Conservation (phyloP, 352 stramenopile species). For the Halophytophthora polymorphica region DNA sequence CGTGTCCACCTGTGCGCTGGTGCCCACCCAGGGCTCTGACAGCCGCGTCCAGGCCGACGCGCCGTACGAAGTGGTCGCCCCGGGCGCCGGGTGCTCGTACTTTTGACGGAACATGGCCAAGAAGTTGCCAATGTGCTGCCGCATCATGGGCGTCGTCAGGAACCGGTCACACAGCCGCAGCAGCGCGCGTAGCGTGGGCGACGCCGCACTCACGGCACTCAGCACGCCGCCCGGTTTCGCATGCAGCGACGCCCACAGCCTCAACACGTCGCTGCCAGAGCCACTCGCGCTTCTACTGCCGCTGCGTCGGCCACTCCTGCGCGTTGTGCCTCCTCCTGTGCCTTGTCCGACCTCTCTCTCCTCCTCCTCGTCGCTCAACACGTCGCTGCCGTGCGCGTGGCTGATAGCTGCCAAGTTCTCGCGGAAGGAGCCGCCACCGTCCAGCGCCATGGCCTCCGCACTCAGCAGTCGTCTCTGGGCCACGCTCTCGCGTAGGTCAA, state of each 20-base stretch:
- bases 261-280: slow-evolving; percentile 22
- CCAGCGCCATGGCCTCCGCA: slow-evolving; percentile 45
- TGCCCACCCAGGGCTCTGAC: slow-evolving; percentile 24
- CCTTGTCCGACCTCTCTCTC: slow-evolving; percentile 31
- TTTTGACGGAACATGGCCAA: slow-evolving; percentile 54
- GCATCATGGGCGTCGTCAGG: slow-evolving; percentile 37
- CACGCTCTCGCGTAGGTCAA: slow-evolving; percentile 57
- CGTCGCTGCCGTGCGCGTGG: slow-evolving; percentile 24
- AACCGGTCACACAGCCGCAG: slow-evolving; percentile 46
- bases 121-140: slow-evolving; percentile 40
- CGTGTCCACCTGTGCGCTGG: slow-evolving; percentile 12
- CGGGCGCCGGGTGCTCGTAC: slow-evolving; percentile 26
- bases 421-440: slow-evolving; percentile 19
- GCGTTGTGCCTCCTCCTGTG: slow-evolving; percentile 23
- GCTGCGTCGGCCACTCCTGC: slow-evolving; percentile 12
- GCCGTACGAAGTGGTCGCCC: slow-evolving; percentile 7
- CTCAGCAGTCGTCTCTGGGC: slow-evolving; percentile 52
- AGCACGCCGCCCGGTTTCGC: slow-evolving; percentile 34
- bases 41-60: slow-evolving; percentile 29
- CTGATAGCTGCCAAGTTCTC: slow-evolving; percentile 26
- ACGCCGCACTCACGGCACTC: slow-evolving; percentile 28
- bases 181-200: slow-evolving; percentile 26
- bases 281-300: slow-evolving; percentile 18
- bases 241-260: slow-evolving; percentile 33
- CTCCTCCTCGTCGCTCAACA: slow-evolving; percentile 23